Conservation (phyloP, 306 rosid species). For the Prunus campanulata region DNA sequence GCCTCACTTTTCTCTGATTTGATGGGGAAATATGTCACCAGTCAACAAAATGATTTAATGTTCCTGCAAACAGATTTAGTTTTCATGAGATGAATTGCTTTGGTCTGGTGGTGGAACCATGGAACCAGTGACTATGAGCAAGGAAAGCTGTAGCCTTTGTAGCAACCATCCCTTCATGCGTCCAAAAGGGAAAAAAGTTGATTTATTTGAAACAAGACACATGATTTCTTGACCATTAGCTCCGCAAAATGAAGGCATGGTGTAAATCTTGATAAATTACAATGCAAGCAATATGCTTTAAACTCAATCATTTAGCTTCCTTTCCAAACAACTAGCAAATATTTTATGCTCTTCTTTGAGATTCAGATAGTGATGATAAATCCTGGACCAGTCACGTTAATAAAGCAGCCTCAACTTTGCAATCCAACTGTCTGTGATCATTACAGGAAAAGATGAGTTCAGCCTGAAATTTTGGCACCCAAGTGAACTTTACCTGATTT, state of each 20-base stretch:
- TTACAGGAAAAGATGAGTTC: constrained; percentile 5
- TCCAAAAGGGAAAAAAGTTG: neutral
- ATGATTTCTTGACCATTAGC: neutral
- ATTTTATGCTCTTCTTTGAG: neutral
- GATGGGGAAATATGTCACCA: neutral
- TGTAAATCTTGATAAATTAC: neutral
- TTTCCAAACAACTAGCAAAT: neutral
- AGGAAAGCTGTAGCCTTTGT: neutral
- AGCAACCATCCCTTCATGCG: neutral
- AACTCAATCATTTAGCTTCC: neutral
- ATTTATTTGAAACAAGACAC: neutral
- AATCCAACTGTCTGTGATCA: constrained; percentile 4
- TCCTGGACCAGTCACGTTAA: constrained; percentile 13
- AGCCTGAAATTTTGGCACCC: neutral
- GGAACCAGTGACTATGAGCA: neutral
- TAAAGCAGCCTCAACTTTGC: constrained; percentile 13
- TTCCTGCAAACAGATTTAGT: neutral
- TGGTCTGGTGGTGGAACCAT: neutral
- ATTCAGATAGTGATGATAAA: neutral
- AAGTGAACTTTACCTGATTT: neutral
- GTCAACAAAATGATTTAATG: too few relatives aligned
- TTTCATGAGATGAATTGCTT: neutral
- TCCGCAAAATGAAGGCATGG: neutral
- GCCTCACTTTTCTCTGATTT: neutral
- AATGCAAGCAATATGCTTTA: neutral